These are phyloP conservation scores for Sutorius australiensis DNA, from an alignment of 768 basidiomycete species.

Conservation along the genomic window DNA sequence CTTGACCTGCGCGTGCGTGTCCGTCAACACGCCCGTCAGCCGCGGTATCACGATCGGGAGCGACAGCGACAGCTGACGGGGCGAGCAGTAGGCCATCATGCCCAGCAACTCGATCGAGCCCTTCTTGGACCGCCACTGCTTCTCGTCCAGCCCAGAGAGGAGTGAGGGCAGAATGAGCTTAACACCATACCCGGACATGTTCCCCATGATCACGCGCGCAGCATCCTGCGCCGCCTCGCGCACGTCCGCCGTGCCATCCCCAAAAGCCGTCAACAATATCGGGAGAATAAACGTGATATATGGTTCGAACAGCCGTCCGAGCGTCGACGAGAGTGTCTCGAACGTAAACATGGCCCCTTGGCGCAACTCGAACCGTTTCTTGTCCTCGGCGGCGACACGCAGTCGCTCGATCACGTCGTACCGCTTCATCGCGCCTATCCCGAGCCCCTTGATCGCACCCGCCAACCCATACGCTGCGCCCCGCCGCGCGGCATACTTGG, in stretches of 20 bases:
- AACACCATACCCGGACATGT: conserved; percentile 91
- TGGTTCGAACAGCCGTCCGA: conserved; percentile 91
- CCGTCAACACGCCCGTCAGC: conserved; percentile 91
- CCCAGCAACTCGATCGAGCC: conserved; percentile 96
- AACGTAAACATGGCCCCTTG: conserved; percentile 96
- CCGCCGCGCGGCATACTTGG: conserved; percentile 91
- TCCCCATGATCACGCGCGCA: conserved; percentile 90
- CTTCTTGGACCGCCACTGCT: conserved; percentile 97
- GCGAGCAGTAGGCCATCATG: conserved; percentile 98
- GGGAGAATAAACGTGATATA: conserved; percentile 85
- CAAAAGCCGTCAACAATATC: conserved; percentile 77
- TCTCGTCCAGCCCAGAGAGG: conserved; percentile 89
- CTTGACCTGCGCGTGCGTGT: conserved; percentile 96
- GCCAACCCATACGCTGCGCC: conserved; percentile 97
- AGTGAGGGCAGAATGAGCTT: conserved; percentile 91
- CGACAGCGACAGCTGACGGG: conserved; percentile 89
- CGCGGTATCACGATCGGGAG: conserved; percentile 95
- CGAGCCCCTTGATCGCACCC: conserved; percentile 88
- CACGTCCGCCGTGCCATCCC: conserved; percentile 82
- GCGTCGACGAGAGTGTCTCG: conserved; percentile 81
- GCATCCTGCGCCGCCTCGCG: conserved; percentile 93
- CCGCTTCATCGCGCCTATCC: conserved; percentile 81
- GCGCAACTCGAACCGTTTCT: conserved; percentile 79
- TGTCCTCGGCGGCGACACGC: conserved; percentile 77
- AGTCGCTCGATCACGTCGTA: conserved; percentile 74